Evolutionary conservation across 306 rosid species (phyloP), one percentile per base, ranked within the genome.

Genomic region (Corylus heterophylla): DNA sequence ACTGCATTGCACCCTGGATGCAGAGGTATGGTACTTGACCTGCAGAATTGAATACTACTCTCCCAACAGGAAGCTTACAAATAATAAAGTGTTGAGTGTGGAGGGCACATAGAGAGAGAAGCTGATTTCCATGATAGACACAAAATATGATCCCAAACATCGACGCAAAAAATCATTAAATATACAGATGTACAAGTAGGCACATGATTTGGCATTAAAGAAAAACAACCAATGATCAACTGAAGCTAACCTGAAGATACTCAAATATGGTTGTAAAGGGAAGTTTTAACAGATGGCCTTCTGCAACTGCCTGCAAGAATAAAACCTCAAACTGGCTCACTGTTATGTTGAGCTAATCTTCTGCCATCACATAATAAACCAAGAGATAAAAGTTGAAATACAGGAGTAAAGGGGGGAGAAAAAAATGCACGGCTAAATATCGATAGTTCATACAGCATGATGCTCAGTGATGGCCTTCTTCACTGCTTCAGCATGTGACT

Each of bases 181-280:
- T 11, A 63, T 2, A 13, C 11, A 35, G 8, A 31, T 7, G 13
- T 4, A 2, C 3, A 27, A 71, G 18, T 45, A n/a, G 12, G 35
- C 74, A 69, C 54, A 76, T n/a, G 47, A 61, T 74, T 81, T 72
- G 45, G 72, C 62, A 69, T 49, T 70, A 54, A 63, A 81, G 67
- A 61, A 52, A n/a, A 25, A 20, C 44, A 76, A 16, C 20, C 31
- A 76, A 73, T 3, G 59, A 83, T 69, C 2, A 18, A 69, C 37
- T 56, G 74, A 71, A 83, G 77, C 87, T 74, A 75, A 95, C 99
- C 93, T 95, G 98, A 81, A 95, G 99, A 91, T 95, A 93, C 87
- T 95, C 99, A 82, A 93, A 95, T 82, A 95, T 89, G 77, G 99
- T 95, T 44, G 75, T 88, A 83, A 88, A 95, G 44, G 96, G 89